Conservation (phyloP, 495 filamentous ascomycete genomes). For the Daldinia childiae region DNA sequence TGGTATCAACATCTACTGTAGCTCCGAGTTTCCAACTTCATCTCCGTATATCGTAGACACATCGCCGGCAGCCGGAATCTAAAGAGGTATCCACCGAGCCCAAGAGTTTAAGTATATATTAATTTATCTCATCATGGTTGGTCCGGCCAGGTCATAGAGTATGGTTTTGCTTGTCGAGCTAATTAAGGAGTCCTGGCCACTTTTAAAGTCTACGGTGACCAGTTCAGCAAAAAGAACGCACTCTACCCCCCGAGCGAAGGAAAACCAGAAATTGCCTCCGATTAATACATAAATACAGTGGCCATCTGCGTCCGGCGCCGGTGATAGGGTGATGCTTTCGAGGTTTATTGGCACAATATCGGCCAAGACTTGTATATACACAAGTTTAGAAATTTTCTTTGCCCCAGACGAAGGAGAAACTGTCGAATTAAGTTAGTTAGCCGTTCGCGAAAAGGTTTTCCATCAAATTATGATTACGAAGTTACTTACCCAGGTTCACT, state of each 20-base stretch:
- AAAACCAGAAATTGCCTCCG: conserved; percentile 33
- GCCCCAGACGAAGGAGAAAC: conserved; percentile 73
- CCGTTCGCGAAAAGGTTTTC: not conserved
- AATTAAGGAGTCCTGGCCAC: conserved; percentile 25
- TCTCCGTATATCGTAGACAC: conserved; percentile 30
- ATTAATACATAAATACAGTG: conserved; percentile 37
- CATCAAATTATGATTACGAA: not conserved
- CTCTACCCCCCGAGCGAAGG: conserved; percentile 19
- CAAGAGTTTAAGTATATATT: conserved; percentile 29
- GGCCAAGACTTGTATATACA: conserved; percentile 30
- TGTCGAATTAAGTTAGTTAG: conserved; percentile 26
- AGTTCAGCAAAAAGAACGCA: conserved; percentile 13
- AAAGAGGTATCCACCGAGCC: conserved; percentile 9
- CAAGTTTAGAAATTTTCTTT: conserved; percentile 77
- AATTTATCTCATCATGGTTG: conserved; percentile 34
- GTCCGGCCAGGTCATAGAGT: conserved; percentile 30
- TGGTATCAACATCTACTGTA: conserved; percentile 34
- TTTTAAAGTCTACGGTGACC: conserved; percentile 25
- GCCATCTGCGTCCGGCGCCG: conserved; percentile 42
- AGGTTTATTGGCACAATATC: conserved; percentile 15
- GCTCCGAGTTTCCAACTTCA: conserved; percentile 25
- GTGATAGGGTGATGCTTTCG: conserved; percentile 32
- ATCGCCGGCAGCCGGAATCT: conserved; percentile 18
- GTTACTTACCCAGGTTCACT: conserved; percentile 70
- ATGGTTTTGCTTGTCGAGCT: conserved; percentile 22